Evolutionary conservation across 805 yeast genomes (phyloP).

Genomic region (Lachancea fermentati): DNA sequence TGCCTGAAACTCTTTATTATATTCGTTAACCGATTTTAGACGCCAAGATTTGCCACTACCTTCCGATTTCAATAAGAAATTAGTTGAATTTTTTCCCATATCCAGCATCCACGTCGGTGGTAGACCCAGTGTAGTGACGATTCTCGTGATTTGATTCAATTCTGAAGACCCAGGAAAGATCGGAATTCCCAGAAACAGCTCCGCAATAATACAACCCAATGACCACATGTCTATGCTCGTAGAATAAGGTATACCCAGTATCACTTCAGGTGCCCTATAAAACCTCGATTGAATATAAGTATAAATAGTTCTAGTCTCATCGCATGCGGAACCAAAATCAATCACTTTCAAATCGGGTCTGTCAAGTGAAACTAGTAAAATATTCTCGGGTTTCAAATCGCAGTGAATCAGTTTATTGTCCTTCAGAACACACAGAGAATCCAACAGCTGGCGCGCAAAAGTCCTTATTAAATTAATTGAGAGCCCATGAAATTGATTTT

Average conservation of each 20-base stretch:
- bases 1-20: slow-evolving; percentile 32
- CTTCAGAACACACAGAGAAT: slow-evolving; percentile 74
- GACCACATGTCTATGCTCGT: slow-evolving; percentile 98
- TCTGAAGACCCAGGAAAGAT: slow-evolving; percentile 93
- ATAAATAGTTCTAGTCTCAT: slow-evolving; percentile 81
- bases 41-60: slow-evolving; percentile 22
- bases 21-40: slow-evolving; percentile 47
- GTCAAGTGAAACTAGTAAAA: slow-evolving; percentile 62
- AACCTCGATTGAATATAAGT: slow-evolving; percentile 91
- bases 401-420: slow-evolving; percentile 86
- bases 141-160: slow-evolving; percentile 80
- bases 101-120: slow-evolving; percentile 98
- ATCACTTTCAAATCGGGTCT: slow-evolving; percentile 85
- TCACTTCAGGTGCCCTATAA: slow-evolving; percentile 92
- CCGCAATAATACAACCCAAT: slow-evolving; percentile 87
- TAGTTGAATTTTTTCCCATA: slow-evolving; percentile 78
- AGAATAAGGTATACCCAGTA: slow-evolving; percentile 86
- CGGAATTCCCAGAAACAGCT: slow-evolving; percentile 85
- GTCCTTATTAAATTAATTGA: slow-evolving; percentile 71
- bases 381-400: slow-evolving; percentile 95
- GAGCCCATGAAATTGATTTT: slow-evolving; percentile 89
- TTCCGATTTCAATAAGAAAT: slow-evolving; percentile 40
- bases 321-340: slow-evolving; percentile 95
- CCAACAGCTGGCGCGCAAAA: slow-evolving; percentile 75
- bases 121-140: slow-evolving; percentile 71